Conservation (phyloP, 2,329 filamentous ascomycete species). For the Stemphylium lycopersici region DNA sequence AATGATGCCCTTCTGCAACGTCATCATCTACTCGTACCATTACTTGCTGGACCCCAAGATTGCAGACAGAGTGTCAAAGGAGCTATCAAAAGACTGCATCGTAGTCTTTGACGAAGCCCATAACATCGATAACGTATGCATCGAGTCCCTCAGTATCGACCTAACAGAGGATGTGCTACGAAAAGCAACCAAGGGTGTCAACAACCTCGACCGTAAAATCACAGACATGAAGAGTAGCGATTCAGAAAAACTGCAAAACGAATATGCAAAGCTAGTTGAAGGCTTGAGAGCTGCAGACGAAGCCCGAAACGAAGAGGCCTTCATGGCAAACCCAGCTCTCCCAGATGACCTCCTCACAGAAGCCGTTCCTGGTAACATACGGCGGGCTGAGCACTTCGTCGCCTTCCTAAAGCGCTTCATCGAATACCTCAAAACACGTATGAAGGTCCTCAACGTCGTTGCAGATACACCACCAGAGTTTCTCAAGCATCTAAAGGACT, state of each 20-base stretch:
- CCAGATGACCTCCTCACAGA: slow-evolving; percentile 95
- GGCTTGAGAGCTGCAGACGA: slow-evolving; percentile 88
- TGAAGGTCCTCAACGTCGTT: slow-evolving; percentile 97
- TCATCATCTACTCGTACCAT: slow-evolving; percentile 99
- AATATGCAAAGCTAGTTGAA: slow-evolving; percentile 94
- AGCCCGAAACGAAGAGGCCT: slow-evolving; percentile 88
- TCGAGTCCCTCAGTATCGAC: slow-evolving; percentile 95
- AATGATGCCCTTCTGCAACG: slow-evolving; percentile 99
- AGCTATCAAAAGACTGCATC: slow-evolving; percentile 97
- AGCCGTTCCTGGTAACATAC: slow-evolving; percentile 94
- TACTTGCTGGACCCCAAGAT: slow-evolving; percentile 98
- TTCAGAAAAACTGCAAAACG: slow-evolving; percentile 89
- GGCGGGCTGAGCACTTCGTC: slow-evolving; percentile 93
- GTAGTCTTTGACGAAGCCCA: slow-evolving; percentile 98
- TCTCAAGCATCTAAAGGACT: slow-evolving; percentile 87
- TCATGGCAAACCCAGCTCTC: slow-evolving; percentile 94
- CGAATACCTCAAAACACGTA: slow-evolving; percentile 95
- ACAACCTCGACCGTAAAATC: slow-evolving; percentile 89
- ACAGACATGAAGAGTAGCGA: slow-evolving; percentile 95
- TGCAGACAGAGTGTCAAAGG: slow-evolving; percentile 90
- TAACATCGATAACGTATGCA: slow-evolving; percentile 99
- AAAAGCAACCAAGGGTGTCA: slow-evolving; percentile 87
- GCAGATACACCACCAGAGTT: slow-evolving; percentile 97
- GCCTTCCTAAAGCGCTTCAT: slow-evolving; percentile 95
- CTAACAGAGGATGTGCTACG: slow-evolving; percentile 93